A percentile compares a stretch with the other conserved stretches of the same genome.
phyloP scores from a whole-genome alignment of 352 stramenopile species.

The Phytophthora megakarya region DNA sequence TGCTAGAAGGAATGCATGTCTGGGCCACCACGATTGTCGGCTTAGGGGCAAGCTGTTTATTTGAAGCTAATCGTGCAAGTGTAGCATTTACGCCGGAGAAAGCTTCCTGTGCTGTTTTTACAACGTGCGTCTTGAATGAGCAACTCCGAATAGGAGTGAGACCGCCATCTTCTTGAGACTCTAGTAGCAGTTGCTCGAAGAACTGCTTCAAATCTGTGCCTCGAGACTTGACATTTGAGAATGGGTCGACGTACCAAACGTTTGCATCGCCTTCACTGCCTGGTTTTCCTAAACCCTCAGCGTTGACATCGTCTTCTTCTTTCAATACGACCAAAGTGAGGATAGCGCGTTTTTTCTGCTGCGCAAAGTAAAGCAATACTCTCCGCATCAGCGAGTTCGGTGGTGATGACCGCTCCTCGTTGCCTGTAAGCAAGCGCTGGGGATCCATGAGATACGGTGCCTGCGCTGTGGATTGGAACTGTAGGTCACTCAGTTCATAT shows the following conservation, averaged over 20 bases:
- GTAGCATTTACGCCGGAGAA: slow-evolving; percentile 88
- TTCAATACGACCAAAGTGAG: slow-evolving; percentile 54
- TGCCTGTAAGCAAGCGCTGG: slow-evolving; percentile 17
- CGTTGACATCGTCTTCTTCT: slow-evolving; percentile 37
- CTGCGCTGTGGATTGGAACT: slow-evolving; percentile 74
- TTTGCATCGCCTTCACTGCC: slow-evolving; percentile 48
- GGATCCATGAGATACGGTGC: slow-evolving; percentile 64
- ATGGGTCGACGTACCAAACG: slow-evolving; percentile 75
- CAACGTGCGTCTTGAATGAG: slow-evolving; percentile 70
- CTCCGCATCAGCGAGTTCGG: slow-evolving; percentile 47
- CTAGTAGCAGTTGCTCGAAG: slow-evolving; percentile 56
- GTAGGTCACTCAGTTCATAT: slow-evolving; percentile 72
- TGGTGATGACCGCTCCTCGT: not conserved
- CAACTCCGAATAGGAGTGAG: slow-evolving; percentile 49
- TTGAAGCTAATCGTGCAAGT: slow-evolving; percentile 82
- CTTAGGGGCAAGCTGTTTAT: slow-evolving; percentile 70
- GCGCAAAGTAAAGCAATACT: slow-evolving; percentile 73
- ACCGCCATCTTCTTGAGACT: slow-evolving; percentile 41
- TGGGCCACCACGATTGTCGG: slow-evolving; percentile 91
- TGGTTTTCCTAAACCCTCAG: slow-evolving; percentile 5
- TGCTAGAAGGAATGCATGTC: slow-evolving; percentile 61
- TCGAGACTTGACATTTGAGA: slow-evolving; percentile 59
- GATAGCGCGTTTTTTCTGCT: slow-evolving; percentile 71
- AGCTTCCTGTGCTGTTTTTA: slow-evolving; percentile 77
- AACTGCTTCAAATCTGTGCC: slow-evolving; percentile 54